phyloP scores from a whole-genome alignment of 495 filamentous ascomycete species.

The Penicillium bialowiezense region DNA sequence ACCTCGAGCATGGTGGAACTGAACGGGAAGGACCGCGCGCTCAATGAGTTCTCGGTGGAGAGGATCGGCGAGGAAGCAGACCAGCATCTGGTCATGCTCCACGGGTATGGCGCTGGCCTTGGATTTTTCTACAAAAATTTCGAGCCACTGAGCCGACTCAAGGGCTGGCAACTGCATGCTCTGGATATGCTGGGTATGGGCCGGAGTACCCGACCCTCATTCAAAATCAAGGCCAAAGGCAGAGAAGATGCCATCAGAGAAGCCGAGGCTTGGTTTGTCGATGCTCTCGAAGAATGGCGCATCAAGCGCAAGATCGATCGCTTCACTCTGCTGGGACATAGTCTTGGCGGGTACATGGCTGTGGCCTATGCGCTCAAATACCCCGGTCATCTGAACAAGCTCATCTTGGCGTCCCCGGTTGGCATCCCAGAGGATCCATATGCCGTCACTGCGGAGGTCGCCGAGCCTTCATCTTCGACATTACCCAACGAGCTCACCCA shows the following conservation, averaged over 20 bases:
- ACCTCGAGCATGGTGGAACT: constrained; percentile 80
- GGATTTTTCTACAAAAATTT: constrained; percentile 99
- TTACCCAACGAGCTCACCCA: constrained; percentile 71
- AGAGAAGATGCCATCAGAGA: constrained; percentile 79
- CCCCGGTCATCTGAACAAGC: constrained; percentile 87
- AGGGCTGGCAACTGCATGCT: constrained; percentile 87
- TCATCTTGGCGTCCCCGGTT: constrained; percentile 90
- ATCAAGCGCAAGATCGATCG: constrained; percentile 81
- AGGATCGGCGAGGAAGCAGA: constrained; percentile 71
- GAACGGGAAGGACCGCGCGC: constrained; percentile 75
- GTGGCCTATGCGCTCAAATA: constrained; percentile 96
- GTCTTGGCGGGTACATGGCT: constrained; percentile 89
- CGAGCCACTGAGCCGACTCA: constrained; percentile 71
- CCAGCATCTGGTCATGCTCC: constrained; percentile 92
- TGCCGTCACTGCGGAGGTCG: constrained; percentile 77
- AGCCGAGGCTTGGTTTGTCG: constrained; percentile 94
- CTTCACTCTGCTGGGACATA: constrained; percentile 91
- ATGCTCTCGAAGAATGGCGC: constrained; percentile 95
- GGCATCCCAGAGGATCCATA: constrained; percentile 95
- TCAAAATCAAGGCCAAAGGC: constrained; percentile 79
- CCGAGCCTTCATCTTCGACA: constrained; percentile 68
- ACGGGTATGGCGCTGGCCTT: constrained; percentile 93
- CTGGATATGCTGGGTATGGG: constrained; percentile 95
- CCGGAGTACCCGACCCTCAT: constrained; percentile 77
- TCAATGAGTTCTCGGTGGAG: constrained; percentile 94